These are phyloP conservation scores for Elsinoe perseae DNA, from an alignment of 2,329 filamentous ascomycete genomes.

Conservation along the genomic window DNA sequence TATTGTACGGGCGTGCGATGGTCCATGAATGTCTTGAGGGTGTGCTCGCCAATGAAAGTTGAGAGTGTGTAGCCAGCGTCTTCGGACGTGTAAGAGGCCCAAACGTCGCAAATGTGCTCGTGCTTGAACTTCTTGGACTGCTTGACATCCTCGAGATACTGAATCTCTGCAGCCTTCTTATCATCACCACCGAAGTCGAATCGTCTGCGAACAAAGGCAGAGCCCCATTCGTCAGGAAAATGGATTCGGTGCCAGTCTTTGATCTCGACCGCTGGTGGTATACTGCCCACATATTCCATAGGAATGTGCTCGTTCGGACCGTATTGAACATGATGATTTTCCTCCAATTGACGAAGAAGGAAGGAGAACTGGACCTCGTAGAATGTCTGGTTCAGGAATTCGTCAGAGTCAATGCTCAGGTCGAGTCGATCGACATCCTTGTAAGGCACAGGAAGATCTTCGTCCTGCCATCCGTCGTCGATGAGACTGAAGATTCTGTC, in stretches of 20 bases:
- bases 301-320: conserved; percentile 61
- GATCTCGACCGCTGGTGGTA: conserved; percentile 41
- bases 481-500: conserved; percentile 69
- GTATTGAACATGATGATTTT: conserved; percentile 57
- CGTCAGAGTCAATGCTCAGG: conserved; percentile 52
- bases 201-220: conserved; percentile 37
- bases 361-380: conserved; percentile 64
- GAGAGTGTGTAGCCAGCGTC: conserved; percentile 59
- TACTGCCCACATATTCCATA: conserved; percentile 56
- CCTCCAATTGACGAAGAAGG: conserved; percentile 55
- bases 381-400: conserved; percentile 59
- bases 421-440: conserved; percentile 58
- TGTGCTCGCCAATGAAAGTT: conserved; percentile 59
- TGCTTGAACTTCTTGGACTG: conserved; percentile 54
- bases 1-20: conserved; percentile 53
- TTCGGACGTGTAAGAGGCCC: conserved; percentile 61
- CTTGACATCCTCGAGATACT: conserved; percentile 54
- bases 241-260: conserved; percentile 54
- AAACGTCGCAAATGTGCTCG: conserved; percentile 62
- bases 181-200: conserved; percentile 25
- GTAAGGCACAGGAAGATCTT: conserved; percentile 60
- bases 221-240: conserved; percentile 54
- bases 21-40: conserved; percentile 58
- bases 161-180: conserved; percentile 31
- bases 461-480: conserved; percentile 69